Conservation (phyloP, 306 rosid genomes). For the Alnus glutinosa region DNA sequence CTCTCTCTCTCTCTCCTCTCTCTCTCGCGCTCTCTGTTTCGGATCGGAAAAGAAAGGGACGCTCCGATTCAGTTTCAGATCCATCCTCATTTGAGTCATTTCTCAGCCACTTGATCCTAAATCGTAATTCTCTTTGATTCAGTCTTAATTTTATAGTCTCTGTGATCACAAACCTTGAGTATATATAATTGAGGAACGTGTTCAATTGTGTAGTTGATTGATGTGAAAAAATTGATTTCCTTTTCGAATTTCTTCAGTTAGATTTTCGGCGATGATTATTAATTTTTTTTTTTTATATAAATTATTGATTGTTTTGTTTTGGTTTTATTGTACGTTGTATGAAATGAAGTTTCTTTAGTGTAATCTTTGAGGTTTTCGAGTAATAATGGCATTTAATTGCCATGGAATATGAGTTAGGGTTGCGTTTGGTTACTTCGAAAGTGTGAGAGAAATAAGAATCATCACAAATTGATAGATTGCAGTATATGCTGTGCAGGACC, state of each 20-base stretch:
- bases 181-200: neutral
- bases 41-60: conserved; percentile 54
- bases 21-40: conserved; percentile 25
- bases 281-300: neutral
- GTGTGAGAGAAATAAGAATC: conserved; percentile 7
- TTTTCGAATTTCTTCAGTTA: neutral
- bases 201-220: conserved; percentile 27
- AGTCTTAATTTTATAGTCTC: neutral
- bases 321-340: neutral
- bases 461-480: conserved; percentile 2
- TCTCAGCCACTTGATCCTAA: conserved; percentile 5
- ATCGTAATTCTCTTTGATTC: neutral
- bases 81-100: conserved; percentile 35
- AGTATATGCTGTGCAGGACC: neutral
- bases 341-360: neutral
- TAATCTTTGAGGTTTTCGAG: neutral
- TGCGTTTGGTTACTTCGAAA: conserved; percentile 25
- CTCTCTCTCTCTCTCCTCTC: conserved; percentile 29
- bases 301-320: neutral
- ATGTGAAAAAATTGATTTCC: neutral
- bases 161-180: neutral
- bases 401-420: neutral
- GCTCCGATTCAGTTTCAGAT: conserved; percentile 35
- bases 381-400: neutral
- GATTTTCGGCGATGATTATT: neutral